phyloP scores from a whole-genome alignment of 768 basidiomycete species.

The Phanerodontia chrysosporium region DNA sequence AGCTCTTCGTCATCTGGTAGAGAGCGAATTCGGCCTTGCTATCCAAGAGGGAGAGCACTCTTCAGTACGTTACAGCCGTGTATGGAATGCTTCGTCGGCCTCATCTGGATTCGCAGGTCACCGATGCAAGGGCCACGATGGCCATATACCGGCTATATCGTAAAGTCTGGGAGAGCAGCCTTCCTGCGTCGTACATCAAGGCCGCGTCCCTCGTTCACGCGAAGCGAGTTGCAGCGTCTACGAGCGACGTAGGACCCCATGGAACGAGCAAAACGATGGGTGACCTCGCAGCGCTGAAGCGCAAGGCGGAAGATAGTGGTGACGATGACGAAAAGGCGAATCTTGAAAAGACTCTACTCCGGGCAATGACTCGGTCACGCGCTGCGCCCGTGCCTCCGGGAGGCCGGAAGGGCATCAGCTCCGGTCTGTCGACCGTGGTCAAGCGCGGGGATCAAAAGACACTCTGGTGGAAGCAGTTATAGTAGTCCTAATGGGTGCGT shows the following conservation, averaged over 20 bases:
- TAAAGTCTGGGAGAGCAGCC: conserved; percentile 66
- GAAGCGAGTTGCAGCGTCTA: background rate
- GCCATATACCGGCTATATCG: conserved; percentile 83
- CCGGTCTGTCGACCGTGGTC: conserved; percentile 52
- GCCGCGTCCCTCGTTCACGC: background rate
- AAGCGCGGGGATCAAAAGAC: conserved; percentile 23
- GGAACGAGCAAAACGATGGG: no score
- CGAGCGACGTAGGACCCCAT: no score
- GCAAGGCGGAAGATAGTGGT: background rate
- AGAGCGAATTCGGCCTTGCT: conserved; percentile 69
- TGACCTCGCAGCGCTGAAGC: no score
- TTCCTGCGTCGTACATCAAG: background rate
- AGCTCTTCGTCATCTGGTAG: conserved; percentile 74
- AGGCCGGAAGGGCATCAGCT: conserved; percentile 61
- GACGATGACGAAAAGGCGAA: background rate
- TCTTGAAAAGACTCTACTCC: no score
- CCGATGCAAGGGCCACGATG: conserved; percentile 93
- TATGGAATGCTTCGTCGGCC: background rate
- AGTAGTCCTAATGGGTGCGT: background rate
- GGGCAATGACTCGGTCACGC: background rate
- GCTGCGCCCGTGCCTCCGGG: conserved; percentile 38
- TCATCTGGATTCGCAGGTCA: conserved; percentile 50
- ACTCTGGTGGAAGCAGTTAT: conserved; percentile 22
- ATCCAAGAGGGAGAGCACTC: conserved; percentile 91
- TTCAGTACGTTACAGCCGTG: conserved; percentile 55